phyloP scores from a whole-genome alignment of 345 rosid species.

The Heritiera fomes region DNA sequence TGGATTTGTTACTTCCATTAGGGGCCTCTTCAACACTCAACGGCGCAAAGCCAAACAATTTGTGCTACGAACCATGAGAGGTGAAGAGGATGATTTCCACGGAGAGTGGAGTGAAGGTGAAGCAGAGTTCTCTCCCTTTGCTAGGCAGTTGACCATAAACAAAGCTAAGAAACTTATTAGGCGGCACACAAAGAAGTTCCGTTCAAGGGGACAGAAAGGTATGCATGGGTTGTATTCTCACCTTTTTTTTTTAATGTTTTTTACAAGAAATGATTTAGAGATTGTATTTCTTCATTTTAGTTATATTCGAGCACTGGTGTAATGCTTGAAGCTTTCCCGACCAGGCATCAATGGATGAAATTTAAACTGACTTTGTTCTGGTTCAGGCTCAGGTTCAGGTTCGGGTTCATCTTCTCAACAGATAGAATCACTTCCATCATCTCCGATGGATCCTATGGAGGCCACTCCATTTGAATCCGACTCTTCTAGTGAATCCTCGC shows the following conservation, averaged over 20 bases:
- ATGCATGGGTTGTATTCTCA: neutral
- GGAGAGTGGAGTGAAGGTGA: constrained; percentile 97
- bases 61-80: constrained; percentile 91
- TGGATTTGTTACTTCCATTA: constrained; percentile 88
- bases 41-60: constrained; percentile 91
- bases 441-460: constrained; percentile 82
- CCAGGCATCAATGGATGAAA: neutral
- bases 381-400: neutral
- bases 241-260: neutral
- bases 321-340: neutral
- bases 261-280: neutral
- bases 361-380: constrained; percentile 18
- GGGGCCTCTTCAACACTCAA: constrained; percentile 89
- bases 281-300: neutral
- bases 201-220: constrained; percentile 82
- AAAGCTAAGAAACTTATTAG: constrained; percentile 81
- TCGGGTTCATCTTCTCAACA: constrained; percentile 76
- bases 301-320: neutral
- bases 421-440: constrained; percentile 66
- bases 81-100: constrained; percentile 77
- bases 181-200: constrained; percentile 88
- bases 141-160: constrained; percentile 89
- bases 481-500: constrained; percentile 72
- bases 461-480: constrained; percentile 64
- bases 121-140: constrained; percentile 79